Evolutionary conservation across 2,329 filamentous ascomycete species (phyloP).

Genomic region (Fusarium pseudonygamai): DNA sequence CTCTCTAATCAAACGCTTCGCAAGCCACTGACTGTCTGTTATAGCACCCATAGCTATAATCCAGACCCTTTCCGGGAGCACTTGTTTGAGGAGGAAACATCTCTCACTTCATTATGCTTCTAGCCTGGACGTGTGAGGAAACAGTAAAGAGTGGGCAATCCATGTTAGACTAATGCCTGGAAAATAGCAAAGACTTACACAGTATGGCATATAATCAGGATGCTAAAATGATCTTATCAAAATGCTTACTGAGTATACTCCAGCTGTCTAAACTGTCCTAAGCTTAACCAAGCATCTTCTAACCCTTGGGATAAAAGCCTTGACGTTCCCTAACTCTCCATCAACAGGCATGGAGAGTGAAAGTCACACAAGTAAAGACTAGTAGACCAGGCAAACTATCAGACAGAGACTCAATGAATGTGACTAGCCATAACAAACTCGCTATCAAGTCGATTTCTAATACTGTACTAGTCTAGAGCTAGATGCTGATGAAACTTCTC

Average conservation of each 20-base stretch:
- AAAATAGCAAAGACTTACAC: not conserved
- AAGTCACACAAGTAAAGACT: not conserved
- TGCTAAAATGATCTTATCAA: too few relatives aligned
- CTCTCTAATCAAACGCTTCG: not conserved
- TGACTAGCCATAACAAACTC: not conserved
- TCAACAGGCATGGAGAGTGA: not conserved
- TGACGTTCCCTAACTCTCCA: not conserved
- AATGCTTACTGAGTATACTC: not conserved
- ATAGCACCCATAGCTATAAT: constrained; percentile 19
- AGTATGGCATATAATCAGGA: not conserved
- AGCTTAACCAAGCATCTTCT: not conserved
- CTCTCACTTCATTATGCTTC: constrained; percentile 6
- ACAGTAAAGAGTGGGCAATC: not conserved
- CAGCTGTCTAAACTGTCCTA: not conserved
- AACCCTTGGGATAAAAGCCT: not conserved
- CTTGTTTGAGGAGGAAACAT: constrained; percentile 13
- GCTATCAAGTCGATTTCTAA: not conserved
- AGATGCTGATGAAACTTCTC: not conserved
- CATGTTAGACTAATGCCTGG: not conserved
- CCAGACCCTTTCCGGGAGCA: not conserved
- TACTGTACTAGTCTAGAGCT: not conserved
- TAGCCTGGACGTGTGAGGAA: not conserved
- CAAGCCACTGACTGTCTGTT: not conserved
- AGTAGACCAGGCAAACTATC: not conserved
- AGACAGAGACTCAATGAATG: not conserved